Evolutionary conservation across 139 green algal species (phyloP).

Genomic region (Pseudopediastrum boryanum): DNA sequence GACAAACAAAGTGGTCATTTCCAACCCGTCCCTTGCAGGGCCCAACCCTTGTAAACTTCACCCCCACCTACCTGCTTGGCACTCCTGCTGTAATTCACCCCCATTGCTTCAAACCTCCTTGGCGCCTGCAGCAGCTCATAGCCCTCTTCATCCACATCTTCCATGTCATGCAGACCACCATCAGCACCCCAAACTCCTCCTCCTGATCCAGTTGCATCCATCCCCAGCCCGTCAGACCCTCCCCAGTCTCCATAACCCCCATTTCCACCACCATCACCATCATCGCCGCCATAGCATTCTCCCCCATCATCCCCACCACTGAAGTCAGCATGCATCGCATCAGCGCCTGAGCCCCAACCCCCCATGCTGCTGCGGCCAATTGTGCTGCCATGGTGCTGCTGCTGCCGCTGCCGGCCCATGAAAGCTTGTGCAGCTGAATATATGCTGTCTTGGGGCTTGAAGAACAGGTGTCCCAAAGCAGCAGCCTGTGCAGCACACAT

Average conservation of each 20-base stretch:
- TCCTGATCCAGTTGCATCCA: not conserved
- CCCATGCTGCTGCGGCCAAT: not conserved
- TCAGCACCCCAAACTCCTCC: not conserved
- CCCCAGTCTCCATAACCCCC: not conserved
- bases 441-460: slow-evolving; percentile 36
- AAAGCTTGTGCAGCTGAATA: not conserved
- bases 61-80: slow-evolving; percentile 69
- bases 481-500: slow-evolving; percentile 33
- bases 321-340: not conserved
- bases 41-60: too few relatives aligned
- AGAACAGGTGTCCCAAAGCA: slow-evolving; percentile 52
- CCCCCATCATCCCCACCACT: not conserved
- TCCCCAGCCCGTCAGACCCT: not conserved
- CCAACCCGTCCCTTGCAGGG: too few relatives aligned
- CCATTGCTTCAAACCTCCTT: slow-evolving; percentile 12
- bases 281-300: not conserved
- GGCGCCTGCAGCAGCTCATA: slow-evolving; percentile 54
- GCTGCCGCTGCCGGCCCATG: not conserved
- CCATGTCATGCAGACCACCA: too few relatives aligned
- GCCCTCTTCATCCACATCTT: slow-evolving; percentile 30
- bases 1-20: too few relatives aligned
- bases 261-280: not conserved
- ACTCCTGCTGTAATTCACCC: slow-evolving; percentile 68
- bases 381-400: slow-evolving; percentile 9
- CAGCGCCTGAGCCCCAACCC: not conserved